A percentile compares a stretch with the other conserved stretches of the same genome.
Conservation (phyloP, 208 protist species). For the Endotrypanum monterogeii region DNA sequence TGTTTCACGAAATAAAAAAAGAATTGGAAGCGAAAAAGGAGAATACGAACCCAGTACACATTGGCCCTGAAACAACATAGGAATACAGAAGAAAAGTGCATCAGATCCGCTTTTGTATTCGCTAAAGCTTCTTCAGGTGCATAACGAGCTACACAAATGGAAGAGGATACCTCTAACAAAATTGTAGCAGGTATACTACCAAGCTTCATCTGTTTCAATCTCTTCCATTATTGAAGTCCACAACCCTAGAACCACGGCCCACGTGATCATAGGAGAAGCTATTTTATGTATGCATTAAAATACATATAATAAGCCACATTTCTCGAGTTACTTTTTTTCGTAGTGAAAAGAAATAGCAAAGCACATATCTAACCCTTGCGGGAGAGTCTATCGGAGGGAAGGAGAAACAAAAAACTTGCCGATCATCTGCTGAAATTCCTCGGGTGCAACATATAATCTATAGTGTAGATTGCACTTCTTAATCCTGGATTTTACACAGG, state of each 20-base stretch:
- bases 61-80: too few species aligned
- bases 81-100: too few species aligned
- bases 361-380: constrained; percentile 34
- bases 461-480: constrained; percentile 4
- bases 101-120: too few species aligned
- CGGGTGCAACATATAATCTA: constrained; percentile 16
- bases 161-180: too few species aligned
- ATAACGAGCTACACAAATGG: too few species aligned
- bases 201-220: too few species aligned
- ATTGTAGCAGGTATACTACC: too few species aligned
- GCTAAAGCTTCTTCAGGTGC: too few species aligned
- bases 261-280: too few species aligned
- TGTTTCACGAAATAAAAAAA: not conserved
- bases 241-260: too few species aligned
- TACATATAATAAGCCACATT: not conserved
- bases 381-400: constrained; percentile 30
- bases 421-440: constrained; percentile 4
- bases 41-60: too few species aligned
- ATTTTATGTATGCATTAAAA: not conserved
- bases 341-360: constrained; percentile 8
- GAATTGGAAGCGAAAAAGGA: not conserved
- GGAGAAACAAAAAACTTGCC: not conserved
- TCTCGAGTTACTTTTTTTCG: constrained; percentile 3
- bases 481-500: not conserved
- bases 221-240: too few species aligned